phyloP scores from a whole-genome alignment of 2,329 filamentous ascomycete genomes.

The Colletotrichum costaricense region DNA sequence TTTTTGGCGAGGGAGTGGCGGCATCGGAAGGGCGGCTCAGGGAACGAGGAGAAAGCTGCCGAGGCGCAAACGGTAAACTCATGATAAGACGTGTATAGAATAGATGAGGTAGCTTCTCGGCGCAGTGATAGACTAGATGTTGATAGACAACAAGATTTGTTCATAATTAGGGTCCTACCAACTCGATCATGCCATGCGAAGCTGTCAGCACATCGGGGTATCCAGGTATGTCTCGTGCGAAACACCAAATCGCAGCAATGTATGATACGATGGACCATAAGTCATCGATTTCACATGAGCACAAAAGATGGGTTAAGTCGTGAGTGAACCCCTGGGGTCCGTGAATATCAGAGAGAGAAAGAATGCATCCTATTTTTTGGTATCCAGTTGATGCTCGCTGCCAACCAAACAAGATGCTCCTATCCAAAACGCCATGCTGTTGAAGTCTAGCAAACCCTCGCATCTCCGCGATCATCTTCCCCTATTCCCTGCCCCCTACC shows the following conservation, averaged over 20 bases:
- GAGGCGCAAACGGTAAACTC: not conserved
- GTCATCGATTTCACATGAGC: too few species aligned
- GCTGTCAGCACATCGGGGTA: too few species aligned
- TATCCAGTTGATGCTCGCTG: not conserved
- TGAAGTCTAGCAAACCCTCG: not conserved
- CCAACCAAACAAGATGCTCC: not conserved
- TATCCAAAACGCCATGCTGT: not conserved
- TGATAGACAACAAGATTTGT: not conserved
- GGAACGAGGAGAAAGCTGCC: slow-evolving; percentile 10
- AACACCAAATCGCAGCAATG: too few species aligned
- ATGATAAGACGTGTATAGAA: not conserved
- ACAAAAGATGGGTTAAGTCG: not conserved
- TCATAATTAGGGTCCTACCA: not conserved
- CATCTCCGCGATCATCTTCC: too few species aligned
- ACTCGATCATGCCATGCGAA: too few species aligned
- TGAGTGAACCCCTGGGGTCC: not conserved
- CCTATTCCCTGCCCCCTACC: not conserved
- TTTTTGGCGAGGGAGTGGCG: slow-evolving; percentile 33
- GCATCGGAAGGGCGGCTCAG: not conserved
- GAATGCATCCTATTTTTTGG: not conserved
- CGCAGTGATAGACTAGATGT: not conserved
- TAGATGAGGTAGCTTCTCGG: not conserved
- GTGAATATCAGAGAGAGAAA: not conserved
- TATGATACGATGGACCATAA: too few species aligned
- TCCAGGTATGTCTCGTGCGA: too few species aligned